Base-by-base conservation (phyloP, 2,329 filamentous ascomycete species). In the Rhytidhysteron rufulum region DNA sequence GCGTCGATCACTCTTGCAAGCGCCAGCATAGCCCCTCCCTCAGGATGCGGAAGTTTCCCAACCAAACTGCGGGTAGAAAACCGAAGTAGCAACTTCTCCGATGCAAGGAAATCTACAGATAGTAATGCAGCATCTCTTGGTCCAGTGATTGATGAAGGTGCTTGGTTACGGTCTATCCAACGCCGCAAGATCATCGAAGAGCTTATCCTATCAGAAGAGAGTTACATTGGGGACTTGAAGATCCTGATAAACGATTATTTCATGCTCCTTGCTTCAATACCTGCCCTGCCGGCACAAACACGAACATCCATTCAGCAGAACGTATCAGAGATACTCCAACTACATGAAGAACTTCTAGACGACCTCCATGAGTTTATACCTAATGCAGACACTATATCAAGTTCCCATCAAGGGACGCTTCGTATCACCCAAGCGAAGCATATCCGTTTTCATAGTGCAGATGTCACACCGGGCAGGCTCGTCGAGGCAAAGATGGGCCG, bases 221-320 rank as follows among this genome's bases (percentile, higher is more conserved):
- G 84, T 55, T 97, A 97, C 60, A 83, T 97, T 53, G 80, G 83
- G 13, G 91, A 95, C 55, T 67, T 97, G 42, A 88, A 88, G 53
- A 88, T 93, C 49, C 72, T 97, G 43, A 85, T 86, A 60, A 89
- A 94, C 66, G 67, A 67, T 39, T 68, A 69, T 55, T 73, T 72
- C 51, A 71, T 70, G 36, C 54, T 93, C 33, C 74, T 93, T 38
- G 82, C 83, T 27, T 82, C 84, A n/a, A 69, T 86, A 22, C 82
- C 83, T 5, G 76, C 78, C 9, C 60, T 83, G n/a, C 75, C 83
- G n/a, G 67, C 70, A 27, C 79, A 79, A 22, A 73, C 86, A 16
- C 75, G 85, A 48, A 76, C 79, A 25, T 85, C 86, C 10, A 88
- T 95, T 51, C 86, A 89, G 54, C 79, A 78, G 38, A 94, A 89